These are phyloP conservation scores for Pythium chondricola DNA, from an alignment of 352 stramenopile species.

Conservation along the genomic window DNA sequence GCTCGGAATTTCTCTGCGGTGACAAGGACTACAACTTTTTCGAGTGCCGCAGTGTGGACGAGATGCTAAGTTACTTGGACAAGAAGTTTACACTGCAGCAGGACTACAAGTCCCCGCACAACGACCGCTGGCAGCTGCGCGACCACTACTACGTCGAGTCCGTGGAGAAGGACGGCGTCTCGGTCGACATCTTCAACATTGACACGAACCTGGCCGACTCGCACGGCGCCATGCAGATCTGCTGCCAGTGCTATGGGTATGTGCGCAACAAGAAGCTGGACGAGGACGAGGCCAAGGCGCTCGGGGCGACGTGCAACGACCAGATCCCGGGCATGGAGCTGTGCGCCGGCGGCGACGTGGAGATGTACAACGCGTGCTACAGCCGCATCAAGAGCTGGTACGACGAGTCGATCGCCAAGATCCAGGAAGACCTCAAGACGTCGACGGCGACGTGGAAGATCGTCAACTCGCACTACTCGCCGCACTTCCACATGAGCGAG, in stretches of 20 bases:
- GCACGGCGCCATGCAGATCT: constrained; percentile 80
- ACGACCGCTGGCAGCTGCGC: constrained; percentile 67
- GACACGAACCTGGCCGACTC: constrained; percentile 85
- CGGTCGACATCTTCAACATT: constrained; percentile 86
- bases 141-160: constrained; percentile 86
- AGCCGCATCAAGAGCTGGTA: constrained; percentile 75
- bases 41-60: constrained; percentile 58
- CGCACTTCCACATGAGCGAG: constrained; percentile 85
- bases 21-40: constrained; percentile 85
- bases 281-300: constrained; percentile 35
- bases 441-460: constrained; percentile 84
- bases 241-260: constrained; percentile 86
- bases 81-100: constrained; percentile 77
- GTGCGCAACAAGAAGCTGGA: constrained; percentile 55
- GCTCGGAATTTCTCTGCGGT: constrained; percentile 80
- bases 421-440: constrained; percentile 58
- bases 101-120: constrained; percentile 76
- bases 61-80: constrained; percentile 81
- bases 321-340: constrained; percentile 51
- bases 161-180: constrained; percentile 70
- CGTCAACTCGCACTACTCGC: constrained; percentile 88
- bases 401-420: constrained; percentile 58
- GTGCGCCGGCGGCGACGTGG: constrained; percentile 53
- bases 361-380: constrained; percentile 76
- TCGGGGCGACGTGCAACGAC: constrained; percentile 73